Percentiles rank a stretch among this genome's conserved stretches.
Evolutionary conservation across 2,329 filamentous ascomycete genomes (phyloP).

Genomic region (Acrodontium crateriforme): DNA sequence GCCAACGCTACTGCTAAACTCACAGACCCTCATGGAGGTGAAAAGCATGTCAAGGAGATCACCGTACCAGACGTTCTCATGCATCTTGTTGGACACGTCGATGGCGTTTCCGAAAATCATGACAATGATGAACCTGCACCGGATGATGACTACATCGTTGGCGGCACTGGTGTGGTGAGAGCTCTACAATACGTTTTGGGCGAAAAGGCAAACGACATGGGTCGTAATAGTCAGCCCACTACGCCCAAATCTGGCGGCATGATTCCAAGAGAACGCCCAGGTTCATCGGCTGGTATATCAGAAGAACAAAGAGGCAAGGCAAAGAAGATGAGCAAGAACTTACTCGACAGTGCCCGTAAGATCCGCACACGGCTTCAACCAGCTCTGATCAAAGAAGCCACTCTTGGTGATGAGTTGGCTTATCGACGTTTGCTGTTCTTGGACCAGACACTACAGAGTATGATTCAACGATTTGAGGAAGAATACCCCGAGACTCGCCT

Average conservation of each 20-base stretch:
- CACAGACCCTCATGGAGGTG: slow-evolving; percentile 27
- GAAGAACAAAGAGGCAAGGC: slow-evolving; percentile 44
- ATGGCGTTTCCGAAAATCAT: slow-evolving; percentile 35
- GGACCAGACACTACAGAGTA: slow-evolving; percentile 73
- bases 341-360: slow-evolving; percentile 76
- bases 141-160: slow-evolving; percentile 90
- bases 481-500: slow-evolving; percentile 83
- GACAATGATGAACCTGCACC: slow-evolving; percentile 58
- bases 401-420: slow-evolving; percentile 54
- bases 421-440: slow-evolving; percentile 77
- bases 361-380: slow-evolving; percentile 74
- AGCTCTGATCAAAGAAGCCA: slow-evolving; percentile 60
- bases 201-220: slow-evolving; percentile 48
- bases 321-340: slow-evolving; percentile 84
- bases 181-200: slow-evolving; percentile 81
- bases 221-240: slow-evolving; percentile 23
- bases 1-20: slow-evolving; percentile 32
- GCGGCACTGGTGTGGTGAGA: slow-evolving; percentile 88
- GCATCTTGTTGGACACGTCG: slow-evolving; percentile 66
- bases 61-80: slow-evolving; percentile 71
- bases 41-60: slow-evolving; percentile 41
- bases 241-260: slow-evolving; percentile 32
- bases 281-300: slow-evolving; percentile 16
- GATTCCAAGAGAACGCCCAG: slow-evolving; percentile 20
- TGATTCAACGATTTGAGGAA: slow-evolving; percentile 91